These are phyloP conservation scores for Afroboletus lepidellus DNA, from an alignment of 1,284 basidiomycete species.

Conservation along the genomic window DNA sequence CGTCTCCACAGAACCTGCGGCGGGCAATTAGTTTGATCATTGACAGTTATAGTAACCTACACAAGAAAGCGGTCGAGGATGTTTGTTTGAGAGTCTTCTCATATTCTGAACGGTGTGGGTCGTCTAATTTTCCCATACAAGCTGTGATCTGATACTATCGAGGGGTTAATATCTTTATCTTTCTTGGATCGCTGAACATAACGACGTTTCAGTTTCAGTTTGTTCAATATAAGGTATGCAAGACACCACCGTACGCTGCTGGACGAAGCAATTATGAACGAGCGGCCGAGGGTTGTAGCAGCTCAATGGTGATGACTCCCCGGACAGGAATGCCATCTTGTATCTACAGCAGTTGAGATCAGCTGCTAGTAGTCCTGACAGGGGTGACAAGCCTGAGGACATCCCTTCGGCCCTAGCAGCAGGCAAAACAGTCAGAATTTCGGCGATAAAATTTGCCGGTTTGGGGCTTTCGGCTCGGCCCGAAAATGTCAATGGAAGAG, in stretches of 20 bases:
- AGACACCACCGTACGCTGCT: slow-evolving; percentile 10
- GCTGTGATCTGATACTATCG: slow-evolving; percentile 18
- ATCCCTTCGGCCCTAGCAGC: too few relatives aligned
- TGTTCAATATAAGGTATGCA: not conserved
- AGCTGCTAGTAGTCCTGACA: too few relatives aligned
- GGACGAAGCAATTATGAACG: too few relatives aligned
- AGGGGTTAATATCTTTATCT: slow-evolving; percentile 1
- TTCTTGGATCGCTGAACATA: slow-evolving; percentile 10
- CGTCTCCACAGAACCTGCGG: slow-evolving; percentile 21
- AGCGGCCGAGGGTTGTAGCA: too few relatives aligned
- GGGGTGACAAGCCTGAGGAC: too few relatives aligned
- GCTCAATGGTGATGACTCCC: too few relatives aligned
- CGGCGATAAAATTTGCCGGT: too few relatives aligned
- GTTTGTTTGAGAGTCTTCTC: slow-evolving; percentile 22
- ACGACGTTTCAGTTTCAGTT: not conserved
- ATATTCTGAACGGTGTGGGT: slow-evolving; percentile 11
- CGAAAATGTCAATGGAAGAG: too few relatives aligned
- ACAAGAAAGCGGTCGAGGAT: slow-evolving; percentile 19
- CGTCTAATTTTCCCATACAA: slow-evolving; percentile 18
- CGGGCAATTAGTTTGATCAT: not conserved
- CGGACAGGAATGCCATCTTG: too few relatives aligned
- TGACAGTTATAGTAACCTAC: slow-evolving; percentile 2
- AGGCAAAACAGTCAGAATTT: too few relatives aligned
- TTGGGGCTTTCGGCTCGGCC: too few relatives aligned
- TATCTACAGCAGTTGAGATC: too few relatives aligned